Evolutionary conservation across 345 rosid species (phyloP).

Genomic region (Laguncularia racemosa): DNA sequence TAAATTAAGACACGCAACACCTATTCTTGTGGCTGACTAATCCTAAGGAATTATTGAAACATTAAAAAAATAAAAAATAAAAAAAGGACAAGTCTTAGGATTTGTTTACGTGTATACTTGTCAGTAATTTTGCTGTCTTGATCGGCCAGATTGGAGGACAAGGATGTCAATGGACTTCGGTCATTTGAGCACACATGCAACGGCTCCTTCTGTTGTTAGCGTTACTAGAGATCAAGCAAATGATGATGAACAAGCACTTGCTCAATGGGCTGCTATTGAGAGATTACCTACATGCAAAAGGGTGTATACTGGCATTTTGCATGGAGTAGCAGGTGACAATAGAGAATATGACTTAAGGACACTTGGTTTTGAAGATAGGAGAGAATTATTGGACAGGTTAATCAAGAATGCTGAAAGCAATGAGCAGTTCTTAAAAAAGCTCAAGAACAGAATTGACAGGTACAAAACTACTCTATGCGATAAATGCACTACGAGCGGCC

Average conservation of each 20-base stretch:
- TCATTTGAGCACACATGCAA: neutral
- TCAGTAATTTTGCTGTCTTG: too few relatives aligned
- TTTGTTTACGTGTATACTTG: too few relatives aligned
- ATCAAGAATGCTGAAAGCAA: constrained; percentile 9
- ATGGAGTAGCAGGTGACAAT: constrained; percentile 5
- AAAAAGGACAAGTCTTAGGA: too few relatives aligned
- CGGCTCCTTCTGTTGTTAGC: neutral
- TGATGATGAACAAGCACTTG: constrained; percentile 5
- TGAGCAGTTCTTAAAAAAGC: constrained; percentile 7
- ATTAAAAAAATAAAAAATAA: too few relatives aligned
- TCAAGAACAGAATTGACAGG: constrained; percentile 17
- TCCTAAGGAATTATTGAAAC: too few relatives aligned
- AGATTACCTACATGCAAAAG: constrained; percentile 5
- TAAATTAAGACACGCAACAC: too few relatives aligned
- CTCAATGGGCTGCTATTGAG: constrained; percentile 10
- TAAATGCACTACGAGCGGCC: neutral
- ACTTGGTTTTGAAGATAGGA: constrained; percentile 6
- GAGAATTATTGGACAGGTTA: constrained; percentile 7
- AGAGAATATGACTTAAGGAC: constrained; percentile 8
- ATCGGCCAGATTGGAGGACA: too few relatives aligned
- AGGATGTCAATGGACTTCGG: neutral
- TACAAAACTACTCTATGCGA: neutral
- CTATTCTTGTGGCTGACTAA: too few relatives aligned
- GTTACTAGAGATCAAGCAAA: neutral
- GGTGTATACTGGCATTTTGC: constrained; percentile 4